These are phyloP conservation scores for Tulasnella sp. DNA, from an alignment of 768 basidiomycete species.

Conservation along the genomic window DNA sequence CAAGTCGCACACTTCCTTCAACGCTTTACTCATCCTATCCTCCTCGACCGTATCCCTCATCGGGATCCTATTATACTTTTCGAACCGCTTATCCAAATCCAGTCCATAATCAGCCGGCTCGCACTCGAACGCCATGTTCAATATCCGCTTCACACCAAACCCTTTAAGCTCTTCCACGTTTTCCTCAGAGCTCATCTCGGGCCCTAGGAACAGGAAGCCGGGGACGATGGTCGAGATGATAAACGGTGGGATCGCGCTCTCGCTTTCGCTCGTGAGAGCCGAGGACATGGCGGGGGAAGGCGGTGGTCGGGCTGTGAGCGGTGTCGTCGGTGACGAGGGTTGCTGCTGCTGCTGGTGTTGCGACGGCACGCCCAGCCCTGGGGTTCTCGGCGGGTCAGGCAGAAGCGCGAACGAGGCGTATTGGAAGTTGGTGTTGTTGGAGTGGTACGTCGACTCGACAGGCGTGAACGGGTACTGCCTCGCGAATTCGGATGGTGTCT, in stretches of 20 bases:
- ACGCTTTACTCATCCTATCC: constrained; percentile 70
- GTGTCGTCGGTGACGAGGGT: constrained; percentile 30
- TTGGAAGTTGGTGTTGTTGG: constrained; percentile 25
- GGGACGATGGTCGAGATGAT: constrained; percentile 87
- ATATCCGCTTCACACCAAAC: constrained; percentile 68
- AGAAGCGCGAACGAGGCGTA: not conserved
- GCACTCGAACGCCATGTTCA: constrained; percentile 90
- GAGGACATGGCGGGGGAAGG: constrained; percentile 53
- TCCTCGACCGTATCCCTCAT: constrained; percentile 97
- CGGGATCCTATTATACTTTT: constrained; percentile 76
- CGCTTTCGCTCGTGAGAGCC: constrained; percentile 39
- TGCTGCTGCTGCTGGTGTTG: constrained; percentile 34
- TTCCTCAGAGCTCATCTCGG: constrained; percentile 66
- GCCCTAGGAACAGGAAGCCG: constrained; percentile 82
- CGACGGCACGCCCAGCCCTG: constrained; percentile 25
- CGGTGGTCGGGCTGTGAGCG: constrained; percentile 35
- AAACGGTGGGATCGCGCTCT: constrained; percentile 37
- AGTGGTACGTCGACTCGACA: constrained; percentile 24
- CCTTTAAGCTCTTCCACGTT: constrained; percentile 67
- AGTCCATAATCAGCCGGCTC: constrained; percentile 69
- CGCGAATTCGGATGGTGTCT: constrained; percentile 36
- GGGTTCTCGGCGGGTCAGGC: constrained; percentile 18
- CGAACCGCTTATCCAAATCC: constrained; percentile 59
- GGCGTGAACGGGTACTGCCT: constrained; percentile 29
- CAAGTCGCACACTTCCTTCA: constrained; percentile 77